These are phyloP conservation scores for Solanum medicagineum DNA, from an alignment of 257 asterid genomes.

Conservation along the genomic window DNA sequence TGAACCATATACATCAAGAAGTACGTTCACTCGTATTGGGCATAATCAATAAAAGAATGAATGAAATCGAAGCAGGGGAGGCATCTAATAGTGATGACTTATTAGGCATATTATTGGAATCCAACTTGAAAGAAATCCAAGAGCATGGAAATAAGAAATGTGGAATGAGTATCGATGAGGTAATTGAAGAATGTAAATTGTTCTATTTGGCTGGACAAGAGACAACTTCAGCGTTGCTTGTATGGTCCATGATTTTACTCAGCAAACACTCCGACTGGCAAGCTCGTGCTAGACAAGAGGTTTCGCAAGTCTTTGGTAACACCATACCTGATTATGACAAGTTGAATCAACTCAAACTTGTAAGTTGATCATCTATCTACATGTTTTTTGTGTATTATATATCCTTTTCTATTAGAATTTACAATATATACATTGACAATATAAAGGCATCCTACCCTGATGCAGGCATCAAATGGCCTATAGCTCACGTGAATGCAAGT, in stretches of 20 bases:
- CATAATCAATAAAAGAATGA: constrained; percentile 1
- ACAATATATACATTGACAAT: background rate
- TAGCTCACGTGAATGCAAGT: background rate
- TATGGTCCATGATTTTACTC: constrained; percentile 11
- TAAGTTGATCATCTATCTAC: background rate
- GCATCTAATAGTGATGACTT: background rate
- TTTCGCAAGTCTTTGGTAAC: background rate
- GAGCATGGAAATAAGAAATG: background rate
- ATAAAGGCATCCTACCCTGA: background rate
- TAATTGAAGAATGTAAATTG: constrained; percentile 15
- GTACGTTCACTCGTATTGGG: background rate
- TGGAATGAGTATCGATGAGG: constrained; percentile 11
- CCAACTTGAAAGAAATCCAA: background rate
- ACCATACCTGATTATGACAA: background rate
- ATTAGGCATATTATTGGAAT: constrained; percentile 7
- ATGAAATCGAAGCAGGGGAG: constrained; percentile 2
- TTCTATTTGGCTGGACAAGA: constrained; percentile 25
- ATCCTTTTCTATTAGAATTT: background rate
- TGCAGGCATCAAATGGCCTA: background rate
- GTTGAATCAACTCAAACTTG: constrained; percentile 15
- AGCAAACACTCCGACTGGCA: constrained; percentile 11
- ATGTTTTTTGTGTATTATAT: background rate
- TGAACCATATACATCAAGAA: background rate
- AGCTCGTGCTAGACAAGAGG: constrained; percentile 12
- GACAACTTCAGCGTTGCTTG: constrained; percentile 5